Evolutionary conservation across 768 basidiomycete species (phyloP).

Genomic region (Termitomyces sp.): DNA sequence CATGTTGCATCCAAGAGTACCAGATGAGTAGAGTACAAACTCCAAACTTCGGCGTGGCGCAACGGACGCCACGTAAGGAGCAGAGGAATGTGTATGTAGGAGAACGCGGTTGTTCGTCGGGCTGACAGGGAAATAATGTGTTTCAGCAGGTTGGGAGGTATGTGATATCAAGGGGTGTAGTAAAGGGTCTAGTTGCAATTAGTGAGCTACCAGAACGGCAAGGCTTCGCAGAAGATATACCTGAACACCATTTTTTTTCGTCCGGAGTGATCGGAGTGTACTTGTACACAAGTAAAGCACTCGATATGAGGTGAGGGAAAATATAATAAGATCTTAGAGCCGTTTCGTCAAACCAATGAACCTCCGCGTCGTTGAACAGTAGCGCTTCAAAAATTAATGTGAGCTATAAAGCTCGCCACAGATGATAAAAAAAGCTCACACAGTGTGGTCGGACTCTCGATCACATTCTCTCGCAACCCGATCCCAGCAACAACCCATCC

Average conservation of each 20-base stretch:
- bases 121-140: constrained; percentile 58
- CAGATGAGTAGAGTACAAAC: constrained; percentile 56
- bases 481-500: constrained; percentile 64
- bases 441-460: constrained; percentile 27
- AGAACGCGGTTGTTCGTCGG: constrained; percentile 32
- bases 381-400: constrained; percentile 26
- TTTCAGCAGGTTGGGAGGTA: constrained; percentile 51
- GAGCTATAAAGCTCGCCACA: constrained; percentile 5
- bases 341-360: constrained; percentile 26
- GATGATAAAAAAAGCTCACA: constrained; percentile 33
- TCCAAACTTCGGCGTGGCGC: constrained; percentile 32
- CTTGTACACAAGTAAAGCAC: constrained; percentile 62
- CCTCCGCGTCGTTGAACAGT: constrained; percentile 26
- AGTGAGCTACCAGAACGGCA: constrained; percentile 3
- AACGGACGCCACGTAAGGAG: constrained; percentile 54
- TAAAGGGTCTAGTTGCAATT: constrained; percentile 34
- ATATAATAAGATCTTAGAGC: constrained; percentile 36
- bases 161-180: constrained; percentile 67
- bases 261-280: constrained; percentile 28
- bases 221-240: constrained; percentile 17
- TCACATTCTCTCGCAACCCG: constrained; percentile 24
- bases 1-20: constrained; percentile 41
- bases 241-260: constrained; percentile 25
- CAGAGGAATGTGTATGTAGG: constrained; percentile 65
- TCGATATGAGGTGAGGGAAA: constrained; percentile 52